A percentile compares a stretch with the other conserved stretches of the same genome.
Evolutionary conservation across 2,329 filamentous ascomycete genomes (phyloP).

Genomic region (Fusarium lyarnte): DNA sequence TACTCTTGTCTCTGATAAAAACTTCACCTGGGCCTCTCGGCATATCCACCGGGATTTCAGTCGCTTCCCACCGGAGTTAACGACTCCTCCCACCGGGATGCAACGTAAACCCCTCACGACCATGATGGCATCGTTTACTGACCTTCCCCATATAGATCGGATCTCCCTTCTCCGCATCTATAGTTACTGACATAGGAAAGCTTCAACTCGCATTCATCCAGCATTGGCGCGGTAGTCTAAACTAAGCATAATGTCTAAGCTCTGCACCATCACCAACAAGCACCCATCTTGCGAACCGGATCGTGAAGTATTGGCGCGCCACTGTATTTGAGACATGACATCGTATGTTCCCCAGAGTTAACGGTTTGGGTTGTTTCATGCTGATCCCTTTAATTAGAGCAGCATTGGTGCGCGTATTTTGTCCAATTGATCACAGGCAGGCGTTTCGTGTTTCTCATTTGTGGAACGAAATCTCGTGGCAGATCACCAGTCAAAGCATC

Average conservation of each 20-base stretch:
- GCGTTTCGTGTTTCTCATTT: not conserved
- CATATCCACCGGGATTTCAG: not conserved
- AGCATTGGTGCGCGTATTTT: slow-evolving; percentile 23
- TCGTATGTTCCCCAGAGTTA: not conserved
- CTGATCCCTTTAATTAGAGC: not conserved
- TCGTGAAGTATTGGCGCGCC: not conserved
- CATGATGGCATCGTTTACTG: rapidly evolving
- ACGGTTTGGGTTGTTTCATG: not conserved
- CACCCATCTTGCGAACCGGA: not conserved
- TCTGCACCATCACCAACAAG: not conserved
- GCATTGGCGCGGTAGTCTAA: not conserved
- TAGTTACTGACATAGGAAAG: not conserved
- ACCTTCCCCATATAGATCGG: not conserved
- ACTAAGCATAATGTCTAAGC: not conserved
- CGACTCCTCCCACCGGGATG: not conserved
- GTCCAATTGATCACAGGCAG: not conserved
- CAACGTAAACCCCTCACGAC: not conserved
- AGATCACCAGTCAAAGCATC: not conserved
- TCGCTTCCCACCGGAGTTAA: not conserved
- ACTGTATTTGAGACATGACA: not conserved
- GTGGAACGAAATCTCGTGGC: slow-evolving; percentile 7
- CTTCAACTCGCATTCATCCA: not conserved
- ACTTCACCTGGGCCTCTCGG: not conserved
- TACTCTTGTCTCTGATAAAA: not conserved
- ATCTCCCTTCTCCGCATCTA: not conserved